A percentile compares a stretch with the other conserved stretches of the same genome.
Conservation (phyloP, 1,284 basidiomycete species). For the Boletus mariae region DNA sequence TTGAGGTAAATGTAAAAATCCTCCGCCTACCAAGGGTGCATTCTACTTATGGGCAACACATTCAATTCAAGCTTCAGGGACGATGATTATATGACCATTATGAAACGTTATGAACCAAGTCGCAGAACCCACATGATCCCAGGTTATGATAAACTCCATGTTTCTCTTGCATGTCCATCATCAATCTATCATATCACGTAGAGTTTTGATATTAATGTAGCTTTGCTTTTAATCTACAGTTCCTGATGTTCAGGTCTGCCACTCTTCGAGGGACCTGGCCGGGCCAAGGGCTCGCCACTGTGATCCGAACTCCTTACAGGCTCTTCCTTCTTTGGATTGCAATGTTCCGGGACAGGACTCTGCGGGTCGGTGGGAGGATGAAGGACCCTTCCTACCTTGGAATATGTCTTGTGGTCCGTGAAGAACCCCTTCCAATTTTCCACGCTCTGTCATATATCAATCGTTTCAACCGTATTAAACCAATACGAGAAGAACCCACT, state of each 20-base stretch:
- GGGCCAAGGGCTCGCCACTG: conserved; percentile 10
- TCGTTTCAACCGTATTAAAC: neutral
- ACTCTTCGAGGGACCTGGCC: conserved; percentile 10
- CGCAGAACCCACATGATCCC: neutral
- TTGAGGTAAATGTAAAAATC: conserved; percentile 27
- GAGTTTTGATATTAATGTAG: conserved; percentile 10
- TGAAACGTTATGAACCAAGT: conserved; percentile 19
- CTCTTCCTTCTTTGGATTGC: conserved; percentile 57
- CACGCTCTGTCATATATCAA: conserved; percentile 50
- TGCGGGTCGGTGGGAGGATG: conserved; percentile 77
- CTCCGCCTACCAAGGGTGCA: neutral
- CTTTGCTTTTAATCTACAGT: conserved; percentile 30
- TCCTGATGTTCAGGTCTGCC: conserved; percentile 34
- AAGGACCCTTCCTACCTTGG: conserved; percentile 69
- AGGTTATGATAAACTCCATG: conserved; percentile 22
- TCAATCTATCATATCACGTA: conserved; percentile 19
- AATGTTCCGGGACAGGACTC: conserved; percentile 77
- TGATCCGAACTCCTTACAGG: conserved; percentile 11
- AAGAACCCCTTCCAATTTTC: conserved; percentile 90
- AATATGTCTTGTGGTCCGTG: conserved; percentile 72
- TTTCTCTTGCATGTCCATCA: conserved; percentile 23
- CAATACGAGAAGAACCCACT: conserved; percentile 37
- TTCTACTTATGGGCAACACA: neutral
- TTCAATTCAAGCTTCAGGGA: conserved; percentile 18
- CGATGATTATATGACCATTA: conserved; percentile 29